Conservation (phyloP, 1,284 basidiomycete species). For the Pseudozyma hubeiensis region DNA sequence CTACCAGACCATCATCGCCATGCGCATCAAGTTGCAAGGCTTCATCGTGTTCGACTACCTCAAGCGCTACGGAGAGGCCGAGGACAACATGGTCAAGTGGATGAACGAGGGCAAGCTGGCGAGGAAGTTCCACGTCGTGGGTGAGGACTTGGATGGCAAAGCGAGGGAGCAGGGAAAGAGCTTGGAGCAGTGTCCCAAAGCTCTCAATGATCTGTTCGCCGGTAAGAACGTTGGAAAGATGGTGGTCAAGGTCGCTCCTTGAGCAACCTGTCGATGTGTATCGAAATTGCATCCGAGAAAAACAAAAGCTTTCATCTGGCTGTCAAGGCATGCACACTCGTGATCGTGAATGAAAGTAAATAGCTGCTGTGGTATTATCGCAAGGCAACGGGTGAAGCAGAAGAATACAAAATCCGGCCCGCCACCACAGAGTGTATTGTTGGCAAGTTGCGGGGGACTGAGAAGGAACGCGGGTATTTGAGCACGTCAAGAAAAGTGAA, state of each 20-base stretch:
- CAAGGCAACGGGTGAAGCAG: no score
- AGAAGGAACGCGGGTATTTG: no score
- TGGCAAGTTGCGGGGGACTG: no score
- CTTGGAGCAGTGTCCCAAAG: conserved; percentile 39
- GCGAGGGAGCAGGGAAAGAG: conserved; percentile 25
- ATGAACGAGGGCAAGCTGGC: conserved; percentile 79
- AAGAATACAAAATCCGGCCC: no score
- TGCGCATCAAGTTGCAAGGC: conserved; percentile 81
- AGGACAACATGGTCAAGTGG: conserved; percentile 72
- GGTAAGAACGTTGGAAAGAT: conserved; percentile 59
- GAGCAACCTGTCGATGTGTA: neutral
- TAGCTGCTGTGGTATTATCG: no score
- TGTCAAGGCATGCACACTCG: no score
- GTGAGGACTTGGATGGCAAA: conserved; percentile 36
- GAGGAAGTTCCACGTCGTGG: conserved; percentile 72
- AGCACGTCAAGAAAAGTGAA: neutral
- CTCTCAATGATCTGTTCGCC: conserved; percentile 54
- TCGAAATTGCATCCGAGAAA: neutral
- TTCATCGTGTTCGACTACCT: conserved; percentile 71
- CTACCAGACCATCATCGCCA: conserved; percentile 76
- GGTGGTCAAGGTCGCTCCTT: conserved; percentile 50
- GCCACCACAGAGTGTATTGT: no score
- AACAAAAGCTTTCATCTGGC: neutral
- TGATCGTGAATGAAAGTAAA: no score
- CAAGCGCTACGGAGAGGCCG: conserved; percentile 42